Base-by-base conservation (phyloP, 2,329 filamentous ascomycete genomes). In the Penicillium sp. region DNA sequence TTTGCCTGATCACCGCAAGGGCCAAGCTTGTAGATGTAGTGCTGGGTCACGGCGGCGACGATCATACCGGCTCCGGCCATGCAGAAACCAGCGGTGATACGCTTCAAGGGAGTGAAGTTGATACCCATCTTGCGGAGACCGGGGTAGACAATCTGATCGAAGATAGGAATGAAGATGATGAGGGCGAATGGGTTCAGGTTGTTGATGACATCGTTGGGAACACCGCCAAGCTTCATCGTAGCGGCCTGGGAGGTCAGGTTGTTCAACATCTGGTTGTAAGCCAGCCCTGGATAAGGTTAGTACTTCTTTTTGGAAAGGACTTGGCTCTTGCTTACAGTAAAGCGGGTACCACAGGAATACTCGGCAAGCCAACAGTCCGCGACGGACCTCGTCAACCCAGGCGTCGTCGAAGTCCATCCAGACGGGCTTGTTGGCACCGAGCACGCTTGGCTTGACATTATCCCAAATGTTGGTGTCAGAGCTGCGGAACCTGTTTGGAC, bases 331-430 rank as follows among this genome's bases (percentile, higher is more conserved):
- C 67, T 44, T 58, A 74, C 75, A 77, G 66, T 76, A 82, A 9
- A 82, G 71, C n/a, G 79, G 79, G 52, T 76, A 83, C 72, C 80
- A 83, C 57, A 83, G 74, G 72, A 90, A 92, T 32, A 91, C 88
- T 60, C 83, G 80, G 77, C 87, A 90, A 53, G 87, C 87, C 63
- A 82, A 79, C 53, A 89, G 77, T 57, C 88, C 89, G 73, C 89
- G 86, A 49, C 81, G 80, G 46, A 92, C 85, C 68, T 92, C 88
- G 68, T 91, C 89, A 32, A 93, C 89, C 89, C 89, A 93, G 49
- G 84, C 84, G 62, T 93, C 90, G 58, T 93, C 89, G 63, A 91
- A 92, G 0, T 86, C 89, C 87, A 92, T 92, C 69, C 69, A 71
- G 5, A n/a, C n/a, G 1, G 69, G 69, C 9, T 65, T 65, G 39